These are phyloP conservation scores for Cutaneotrichosporon mucoides DNA, from an alignment of 1,284 basidiomycete genomes.

Conservation along the genomic window DNA sequence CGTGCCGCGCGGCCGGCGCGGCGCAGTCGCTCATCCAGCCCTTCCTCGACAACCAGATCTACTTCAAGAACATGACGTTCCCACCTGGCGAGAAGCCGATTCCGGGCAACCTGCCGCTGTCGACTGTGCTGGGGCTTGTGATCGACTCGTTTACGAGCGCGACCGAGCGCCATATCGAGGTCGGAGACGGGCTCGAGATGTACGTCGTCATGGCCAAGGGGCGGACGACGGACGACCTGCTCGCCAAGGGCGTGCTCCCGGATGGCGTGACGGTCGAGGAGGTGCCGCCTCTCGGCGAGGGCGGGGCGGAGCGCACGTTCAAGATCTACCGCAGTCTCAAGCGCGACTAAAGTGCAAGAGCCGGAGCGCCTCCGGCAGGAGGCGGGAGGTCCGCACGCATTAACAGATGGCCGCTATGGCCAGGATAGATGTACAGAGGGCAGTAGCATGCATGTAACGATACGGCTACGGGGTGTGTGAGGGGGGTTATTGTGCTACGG, in stretches of 20 bases:
- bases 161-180: constrained; percentile 95
- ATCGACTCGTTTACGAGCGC: constrained; percentile 78
- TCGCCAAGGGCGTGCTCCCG: constrained; percentile 53
- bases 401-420: background rate
- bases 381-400: too few relatives aligned
- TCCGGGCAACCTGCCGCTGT: constrained; percentile 73
- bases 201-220: constrained; percentile 74
- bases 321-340: constrained; percentile 43
- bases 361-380: too few relatives aligned
- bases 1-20: constrained; percentile 87
- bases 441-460: constrained; percentile 24
- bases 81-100: constrained; percentile 53
- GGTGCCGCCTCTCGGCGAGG: constrained; percentile 37
- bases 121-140: constrained; percentile 75
- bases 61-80: constrained; percentile 82
- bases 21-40: constrained; percentile 87
- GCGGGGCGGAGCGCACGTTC: constrained; percentile 45
- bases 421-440: constrained; percentile 8
- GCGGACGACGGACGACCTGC: constrained; percentile 61
- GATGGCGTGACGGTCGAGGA: constrained; percentile 56
- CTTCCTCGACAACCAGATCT: constrained; percentile 97
- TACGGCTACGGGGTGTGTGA: background rate
- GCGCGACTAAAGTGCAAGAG: constrained; percentile 38
- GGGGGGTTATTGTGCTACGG: too few relatives aligned
- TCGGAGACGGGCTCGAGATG: constrained; percentile 89